phyloP scores from a whole-genome alignment of 805 yeast genomes.

The Myxozyma sirexii region DNA sequence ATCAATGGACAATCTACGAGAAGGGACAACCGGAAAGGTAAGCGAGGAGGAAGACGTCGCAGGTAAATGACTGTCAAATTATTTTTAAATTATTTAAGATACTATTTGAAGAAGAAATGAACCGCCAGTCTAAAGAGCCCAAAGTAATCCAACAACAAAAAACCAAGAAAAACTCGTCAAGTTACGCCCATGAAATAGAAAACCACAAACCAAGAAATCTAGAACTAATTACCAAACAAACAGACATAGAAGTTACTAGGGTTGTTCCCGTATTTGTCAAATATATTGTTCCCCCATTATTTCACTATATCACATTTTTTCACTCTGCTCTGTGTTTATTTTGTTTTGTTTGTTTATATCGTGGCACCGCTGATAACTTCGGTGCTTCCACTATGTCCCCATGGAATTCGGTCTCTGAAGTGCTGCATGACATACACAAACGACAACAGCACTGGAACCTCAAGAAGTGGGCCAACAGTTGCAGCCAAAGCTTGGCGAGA shows the following conservation, averaged over 20 bases:
- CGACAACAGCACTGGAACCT: conserved; percentile 53
- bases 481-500: conserved; percentile 60
- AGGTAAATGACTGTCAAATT: too few species aligned
- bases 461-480: conserved; percentile 62
- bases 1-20: neutral
- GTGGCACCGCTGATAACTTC: conserved; percentile 10
- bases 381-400: conserved; percentile 29
- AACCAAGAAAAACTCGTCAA: neutral
- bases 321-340: neutral
- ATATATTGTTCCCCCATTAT: neutral
- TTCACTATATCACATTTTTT: neutral
- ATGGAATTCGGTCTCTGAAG: conserved; percentile 11
- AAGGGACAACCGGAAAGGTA: neutral
- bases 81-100: too few species aligned
- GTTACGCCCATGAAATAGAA: neutral
- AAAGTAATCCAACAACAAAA: neutral
- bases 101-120: too few species aligned
- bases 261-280: neutral
- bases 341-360: too few species aligned
- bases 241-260: neutral
- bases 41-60: too few species aligned
- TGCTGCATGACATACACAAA: conserved; percentile 36
- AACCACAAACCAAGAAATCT: neutral
- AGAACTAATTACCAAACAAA: neutral
- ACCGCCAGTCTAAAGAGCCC: neutral